phyloP scores from a whole-genome alignment of 352 stramenopile genomes.

The Pythium biforme region DNA sequence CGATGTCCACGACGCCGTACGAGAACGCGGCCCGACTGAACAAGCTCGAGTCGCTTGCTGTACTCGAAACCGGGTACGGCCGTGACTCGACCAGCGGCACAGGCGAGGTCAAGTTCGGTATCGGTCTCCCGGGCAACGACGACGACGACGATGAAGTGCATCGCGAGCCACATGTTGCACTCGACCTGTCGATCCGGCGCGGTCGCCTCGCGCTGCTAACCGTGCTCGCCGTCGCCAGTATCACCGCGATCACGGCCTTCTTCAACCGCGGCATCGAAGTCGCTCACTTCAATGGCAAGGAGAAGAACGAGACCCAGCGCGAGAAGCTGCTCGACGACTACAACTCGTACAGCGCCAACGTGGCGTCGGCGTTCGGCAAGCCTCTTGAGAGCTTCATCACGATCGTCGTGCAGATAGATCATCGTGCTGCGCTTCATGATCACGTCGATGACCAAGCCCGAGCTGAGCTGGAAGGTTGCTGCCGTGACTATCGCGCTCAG shows the following conservation, averaged over 20 bases:
- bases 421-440: constrained; percentile 5
- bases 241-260: neutral
- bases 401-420: neutral
- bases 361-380: constrained; percentile 20
- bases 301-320: constrained; percentile 2
- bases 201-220: neutral
- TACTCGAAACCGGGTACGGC: neutral
- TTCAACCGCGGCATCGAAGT: constrained; percentile 11
- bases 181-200: constrained; percentile 6
- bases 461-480: neutral
- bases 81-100: constrained; percentile 3
- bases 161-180: neutral
- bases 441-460: neutral
- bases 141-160: neutral
- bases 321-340: constrained; percentile 25
- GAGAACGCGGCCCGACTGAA: neutral
- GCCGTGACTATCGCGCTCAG: neutral
- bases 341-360: constrained; percentile 27
- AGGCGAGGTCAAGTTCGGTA: neutral
- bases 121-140: neutral
- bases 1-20: constrained; percentile 5
- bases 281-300: neutral
- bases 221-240: neutral
- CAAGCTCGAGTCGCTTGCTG: constrained; percentile 1
- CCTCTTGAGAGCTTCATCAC: constrained; percentile 18